Evolutionary conservation across 441 rosid species (phyloP), one percentile per base, ranked within the genome.

Genomic region (Pelargonium australe): DNA sequence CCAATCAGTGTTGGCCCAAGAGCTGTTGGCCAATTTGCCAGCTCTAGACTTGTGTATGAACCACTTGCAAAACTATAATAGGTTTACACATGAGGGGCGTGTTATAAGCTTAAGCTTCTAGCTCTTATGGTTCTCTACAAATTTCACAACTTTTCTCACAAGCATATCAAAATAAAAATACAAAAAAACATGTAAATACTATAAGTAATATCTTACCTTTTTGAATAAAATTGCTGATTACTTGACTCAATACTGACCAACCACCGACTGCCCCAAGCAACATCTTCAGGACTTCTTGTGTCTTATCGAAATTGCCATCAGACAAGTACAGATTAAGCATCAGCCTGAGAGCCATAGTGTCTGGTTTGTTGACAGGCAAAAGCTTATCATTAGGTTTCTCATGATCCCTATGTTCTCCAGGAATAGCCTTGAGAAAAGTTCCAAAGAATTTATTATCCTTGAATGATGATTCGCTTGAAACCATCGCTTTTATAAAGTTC

Each of bases 311-410:
- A 68, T 80, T 70, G 14, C 68, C 80, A 57, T 83, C 79, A 65
- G 76, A 70, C 49, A 86, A 64, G 66, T 83, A 81, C 71, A 92
- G 66, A 63, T 79, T 75, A 67, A 89, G 84, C 68, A 92, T 53
- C 84, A 80, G 77, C 62, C 86, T 83, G 49, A 89, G 82, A 76
- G 96, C 95, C 11, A 20, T 49, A 23, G 78, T 67, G 66, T 92
- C 89, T 71, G 72, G 79, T 70, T 76, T 78, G 65, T 75, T 65
- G 11, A 75, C 76, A 60, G 75, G 73, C 75, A 69, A 45, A 65
- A 74, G 64, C 43, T 67, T 64, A 58, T 73, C 80, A 60, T 69
- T 74, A 6, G 71, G 72, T 71, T 76, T 75, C 14, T 68, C 78
- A 55, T 25, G 68, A 60, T 73, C 73, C 64, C 44, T 44, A 20